A percentile compares a stretch with the other conserved stretches of the same genome.
These are phyloP conservation scores for Clarireedia monteithiana DNA, from an alignment of 2,329 filamentous ascomycete species.

Conservation along the genomic window DNA sequence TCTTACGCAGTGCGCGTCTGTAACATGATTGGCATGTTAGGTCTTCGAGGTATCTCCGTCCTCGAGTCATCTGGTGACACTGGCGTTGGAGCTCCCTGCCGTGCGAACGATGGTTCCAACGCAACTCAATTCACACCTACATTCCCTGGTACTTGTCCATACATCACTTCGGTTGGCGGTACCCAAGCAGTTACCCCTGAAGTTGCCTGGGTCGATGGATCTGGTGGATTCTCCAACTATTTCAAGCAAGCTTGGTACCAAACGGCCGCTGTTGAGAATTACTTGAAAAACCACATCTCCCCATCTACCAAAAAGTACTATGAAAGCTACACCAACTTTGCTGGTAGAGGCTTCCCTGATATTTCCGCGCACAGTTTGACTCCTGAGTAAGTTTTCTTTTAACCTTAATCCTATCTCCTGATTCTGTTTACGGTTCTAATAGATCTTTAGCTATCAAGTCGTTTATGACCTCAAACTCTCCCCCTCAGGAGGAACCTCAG, in stretches of 20 bases:
- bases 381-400: constrained; percentile 9
- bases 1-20: constrained; percentile 47
- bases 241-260: constrained; percentile 42
- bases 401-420: background rate
- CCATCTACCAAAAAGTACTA: constrained; percentile 37
- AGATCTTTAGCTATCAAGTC: constrained; percentile 10
- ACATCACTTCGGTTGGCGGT: constrained; percentile 22
- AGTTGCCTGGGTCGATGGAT: constrained; percentile 37
- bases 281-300: constrained; percentile 29
- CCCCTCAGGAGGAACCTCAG: constrained; percentile 41
- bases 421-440: background rate
- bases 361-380: constrained; percentile 33
- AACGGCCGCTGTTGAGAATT: constrained; percentile 32
- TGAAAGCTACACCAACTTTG: constrained; percentile 35
- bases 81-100: constrained; percentile 39
- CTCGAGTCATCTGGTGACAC: constrained; percentile 45
- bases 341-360: constrained; percentile 42
- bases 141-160: constrained; percentile 44
- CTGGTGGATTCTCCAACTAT: constrained; percentile 46
- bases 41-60: constrained; percentile 45
- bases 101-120: constrained; percentile 48
- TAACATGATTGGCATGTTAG: constrained; percentile 43
- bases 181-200: constrained; percentile 26
- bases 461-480: constrained; percentile 4
- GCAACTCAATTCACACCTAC: constrained; percentile 43